phyloP scores from a whole-genome alignment of 2,329 filamentous ascomycete species.

The Cercospora janseana region DNA sequence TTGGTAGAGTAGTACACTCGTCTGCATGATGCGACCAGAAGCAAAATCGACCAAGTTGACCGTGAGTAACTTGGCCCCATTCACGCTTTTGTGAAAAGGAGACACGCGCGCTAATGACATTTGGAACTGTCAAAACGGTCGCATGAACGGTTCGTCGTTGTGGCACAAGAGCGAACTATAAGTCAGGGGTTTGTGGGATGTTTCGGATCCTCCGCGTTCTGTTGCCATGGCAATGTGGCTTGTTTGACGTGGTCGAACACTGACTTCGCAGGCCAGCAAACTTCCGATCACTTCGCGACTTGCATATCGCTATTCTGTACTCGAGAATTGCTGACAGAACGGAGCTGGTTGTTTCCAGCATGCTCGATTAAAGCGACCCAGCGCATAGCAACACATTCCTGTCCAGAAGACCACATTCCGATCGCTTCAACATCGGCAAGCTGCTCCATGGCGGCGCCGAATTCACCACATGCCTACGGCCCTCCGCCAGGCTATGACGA shows the following conservation, averaged over 20 bases:
- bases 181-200: background rate
- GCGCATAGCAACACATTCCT: constrained; percentile 20
- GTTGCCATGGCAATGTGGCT: background rate
- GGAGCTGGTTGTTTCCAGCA: background rate
- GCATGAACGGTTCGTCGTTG: background rate
- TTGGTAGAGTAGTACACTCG: constrained; percentile 19
- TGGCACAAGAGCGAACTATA: background rate
- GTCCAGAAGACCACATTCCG: constrained; percentile 30
- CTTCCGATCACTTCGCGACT: background rate
- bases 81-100: too few species aligned
- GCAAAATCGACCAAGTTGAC: background rate
- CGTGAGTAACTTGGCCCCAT: too few species aligned
- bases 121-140: background rate
- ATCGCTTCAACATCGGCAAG: constrained; percentile 22
- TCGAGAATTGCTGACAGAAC: constrained; percentile 1
- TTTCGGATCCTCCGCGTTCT: background rate
- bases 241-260: too few species aligned
- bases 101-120: too few species aligned
- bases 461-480: constrained; percentile 31
- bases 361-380: constrained; percentile 3
- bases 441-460: constrained; percentile 27
- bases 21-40: constrained; percentile 11
- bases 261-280: constrained; percentile 4
- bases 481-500: constrained; percentile 49
- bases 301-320: background rate